phyloP scores from a whole-genome alignment of 805 yeast genomes.

The Starmerella davenportii region DNA sequence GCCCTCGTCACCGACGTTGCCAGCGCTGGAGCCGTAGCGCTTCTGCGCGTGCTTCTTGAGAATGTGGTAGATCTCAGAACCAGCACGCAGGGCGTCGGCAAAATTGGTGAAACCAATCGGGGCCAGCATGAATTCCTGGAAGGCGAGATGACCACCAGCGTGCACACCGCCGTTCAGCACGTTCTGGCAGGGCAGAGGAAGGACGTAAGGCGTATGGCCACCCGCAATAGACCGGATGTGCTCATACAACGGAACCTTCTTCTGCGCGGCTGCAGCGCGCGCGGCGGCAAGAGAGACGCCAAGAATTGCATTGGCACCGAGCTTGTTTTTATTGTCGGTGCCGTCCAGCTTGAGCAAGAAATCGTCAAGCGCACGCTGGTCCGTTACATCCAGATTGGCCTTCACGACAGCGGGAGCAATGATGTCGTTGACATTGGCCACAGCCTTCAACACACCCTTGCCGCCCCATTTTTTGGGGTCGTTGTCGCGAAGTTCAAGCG shows the following conservation, averaged over 20 bases:
- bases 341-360: constrained; percentile 82
- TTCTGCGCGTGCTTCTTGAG: constrained; percentile 84
- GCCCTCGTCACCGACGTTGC: constrained; percentile 99
- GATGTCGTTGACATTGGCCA: constrained; percentile 82
- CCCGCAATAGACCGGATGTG: constrained; percentile 72
- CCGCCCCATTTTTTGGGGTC: constrained; percentile 97
- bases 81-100: constrained; percentile 91
- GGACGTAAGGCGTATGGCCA: constrained; percentile 65
- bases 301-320: constrained; percentile 96
- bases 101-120: constrained; percentile 82
- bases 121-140: constrained; percentile 99
- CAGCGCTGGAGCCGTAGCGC: constrained; percentile 94
- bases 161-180: constrained; percentile 99
- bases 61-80: constrained; percentile 95
- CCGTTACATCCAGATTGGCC: constrained; percentile 63
- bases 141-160: constrained; percentile 98
- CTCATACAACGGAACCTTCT: constrained; percentile 79
- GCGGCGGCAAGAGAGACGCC: constrained; percentile 97
- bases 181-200: constrained; percentile 98
- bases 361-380: constrained; percentile 75
- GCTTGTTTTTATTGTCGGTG: constrained; percentile 89
- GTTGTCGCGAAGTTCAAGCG: constrained; percentile 93
- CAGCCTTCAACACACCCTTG: constrained; percentile 96
- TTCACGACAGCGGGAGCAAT: constrained; percentile 86
- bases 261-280: constrained; percentile 95